These are phyloP conservation scores for Graphium sp. DNA, from an alignment of 2,329 filamentous ascomycete species.

Conservation along the genomic window DNA sequence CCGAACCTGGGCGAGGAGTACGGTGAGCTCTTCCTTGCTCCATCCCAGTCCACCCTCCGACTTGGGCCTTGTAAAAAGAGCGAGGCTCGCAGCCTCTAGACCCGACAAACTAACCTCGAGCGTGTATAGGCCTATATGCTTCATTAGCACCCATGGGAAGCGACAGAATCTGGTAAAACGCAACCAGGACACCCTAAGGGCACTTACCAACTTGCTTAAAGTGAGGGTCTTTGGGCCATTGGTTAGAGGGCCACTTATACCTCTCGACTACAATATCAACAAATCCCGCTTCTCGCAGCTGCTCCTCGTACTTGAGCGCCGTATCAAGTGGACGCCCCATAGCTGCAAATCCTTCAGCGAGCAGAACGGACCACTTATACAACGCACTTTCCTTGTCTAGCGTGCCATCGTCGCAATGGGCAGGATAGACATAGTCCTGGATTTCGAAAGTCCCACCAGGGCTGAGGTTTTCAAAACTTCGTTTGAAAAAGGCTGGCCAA, in stretches of 20 bases:
- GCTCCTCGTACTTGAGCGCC: constrained; percentile 13
- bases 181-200: background rate
- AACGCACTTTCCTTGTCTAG: constrained; percentile 11
- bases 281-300: constrained; percentile 34
- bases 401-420: constrained; percentile 15
- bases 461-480: constrained; percentile 16
- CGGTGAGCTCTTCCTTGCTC: constrained; percentile 11
- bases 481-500: constrained; percentile 16
- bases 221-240: constrained; percentile 31
- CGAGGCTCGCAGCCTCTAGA: constrained; percentile 14
- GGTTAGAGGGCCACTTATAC: constrained; percentile 30
- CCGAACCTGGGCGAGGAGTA: constrained; percentile 12
- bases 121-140: too few relatives aligned
- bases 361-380: constrained; percentile 11
- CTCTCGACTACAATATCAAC: constrained; percentile 27
- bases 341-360: constrained; percentile 13
- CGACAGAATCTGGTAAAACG: too few relatives aligned
- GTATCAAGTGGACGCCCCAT: constrained; percentile 14
- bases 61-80: constrained; percentile 13
- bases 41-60: constrained; percentile 9
- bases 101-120: too few relatives aligned
- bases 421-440: constrained; percentile 12
- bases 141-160: too few relatives aligned
- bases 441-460: constrained; percentile 17
- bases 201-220: constrained; percentile 30